Evolutionary conservation across 1,284 basidiomycete species (phyloP).

Genomic region (Takashimella tepidaria): DNA sequence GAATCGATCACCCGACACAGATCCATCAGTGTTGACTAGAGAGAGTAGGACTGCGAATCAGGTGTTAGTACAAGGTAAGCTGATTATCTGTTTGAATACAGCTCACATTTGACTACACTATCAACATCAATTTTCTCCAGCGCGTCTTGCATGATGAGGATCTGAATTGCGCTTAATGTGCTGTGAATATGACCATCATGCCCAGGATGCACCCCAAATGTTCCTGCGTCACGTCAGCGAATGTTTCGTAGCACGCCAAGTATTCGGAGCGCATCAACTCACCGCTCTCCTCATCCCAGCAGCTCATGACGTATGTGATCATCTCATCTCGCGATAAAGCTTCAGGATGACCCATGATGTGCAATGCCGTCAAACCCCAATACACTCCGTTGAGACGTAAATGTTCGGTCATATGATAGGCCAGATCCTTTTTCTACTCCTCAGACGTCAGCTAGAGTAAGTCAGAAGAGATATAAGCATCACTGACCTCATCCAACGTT

Average conservation of each 20-base stretch:
- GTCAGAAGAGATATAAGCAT: not conserved
- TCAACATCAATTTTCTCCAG: constrained; percentile 63
- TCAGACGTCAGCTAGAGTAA: not conserved
- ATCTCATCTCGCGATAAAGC: constrained; percentile 76
- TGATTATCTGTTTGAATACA: no score
- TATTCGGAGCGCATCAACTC: constrained; percentile 24
- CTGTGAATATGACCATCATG: constrained; percentile 88
- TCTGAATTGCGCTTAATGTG: constrained; percentile 87
- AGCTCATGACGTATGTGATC: constrained; percentile 84
- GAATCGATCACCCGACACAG: constrained; percentile 83
- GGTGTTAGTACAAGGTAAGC: not conserved
- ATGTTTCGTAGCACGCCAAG: constrained; percentile 2
- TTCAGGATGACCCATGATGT: constrained; percentile 69
- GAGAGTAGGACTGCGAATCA: constrained; percentile 64
- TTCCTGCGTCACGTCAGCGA: constrained; percentile 56
- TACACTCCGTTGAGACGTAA: constrained; percentile 94
- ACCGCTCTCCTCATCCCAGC: constrained; percentile 89
- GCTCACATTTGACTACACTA: constrained; percentile 69
- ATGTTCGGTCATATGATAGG: constrained; percentile 89
- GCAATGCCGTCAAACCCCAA: constrained; percentile 88
- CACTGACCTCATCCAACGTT: constrained; percentile 58
- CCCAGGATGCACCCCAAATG: constrained; percentile 82
- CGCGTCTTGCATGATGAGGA: constrained; percentile 79
- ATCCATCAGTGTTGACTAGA: constrained; percentile 71
- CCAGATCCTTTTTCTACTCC: constrained; percentile 74